Base-by-base conservation (phyloP, 441 rosid species). In the Adansonia rubrostipa region DNA sequence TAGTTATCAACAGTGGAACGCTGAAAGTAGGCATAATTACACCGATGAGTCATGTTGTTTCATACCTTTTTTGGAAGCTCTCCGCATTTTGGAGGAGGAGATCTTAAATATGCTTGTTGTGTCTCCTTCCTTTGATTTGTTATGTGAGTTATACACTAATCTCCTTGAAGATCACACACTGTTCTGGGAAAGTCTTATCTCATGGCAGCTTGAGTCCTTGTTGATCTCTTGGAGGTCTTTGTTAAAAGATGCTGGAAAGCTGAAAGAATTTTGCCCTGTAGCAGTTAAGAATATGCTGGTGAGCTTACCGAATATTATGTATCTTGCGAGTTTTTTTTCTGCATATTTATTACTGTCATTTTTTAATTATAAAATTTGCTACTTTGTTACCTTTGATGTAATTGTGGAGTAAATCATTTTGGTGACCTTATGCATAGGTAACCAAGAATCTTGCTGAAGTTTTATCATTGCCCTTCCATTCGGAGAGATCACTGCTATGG, bases 401-500 rank as follows among this genome's bases (percentile, higher is more conserved):
- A 24, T 19, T 71, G 75, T 17, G 6, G 20, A 42, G 54, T 76
- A 50, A 50, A 70, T 45, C 11, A 28, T 58, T 70, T 58, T 77
- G 42, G 28, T 14, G 47, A 62, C 56, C 62, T 77, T 45, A 78
- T 75, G 62, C 92, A 93, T 81, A 84, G 88, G 92, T 82, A 81
- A 84, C 85, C 82, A 85, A 82, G 85, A 87, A 86, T 84, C 84
- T 91, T 40, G 87, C 80, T 79, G 79, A 84, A 80, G 80, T 80
- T 78, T 87, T 87, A 78, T 72, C 82, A 75, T 83, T 83, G 84
- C 83, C 40, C 75, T 85, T 85, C 63, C 73, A 75, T 73, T 82
- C 92, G 33, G 89, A 90, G 78, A 93, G 83, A 86, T 89, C 97
- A 68, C 85, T 94, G 88, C 88, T 97, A 47, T 97, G 98, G 99